Evolutionary conservation across 768 basidiomycete genomes (phyloP), one percentile per base, ranked within the genome.

Genomic region (Lactifluus pinguis): DNA sequence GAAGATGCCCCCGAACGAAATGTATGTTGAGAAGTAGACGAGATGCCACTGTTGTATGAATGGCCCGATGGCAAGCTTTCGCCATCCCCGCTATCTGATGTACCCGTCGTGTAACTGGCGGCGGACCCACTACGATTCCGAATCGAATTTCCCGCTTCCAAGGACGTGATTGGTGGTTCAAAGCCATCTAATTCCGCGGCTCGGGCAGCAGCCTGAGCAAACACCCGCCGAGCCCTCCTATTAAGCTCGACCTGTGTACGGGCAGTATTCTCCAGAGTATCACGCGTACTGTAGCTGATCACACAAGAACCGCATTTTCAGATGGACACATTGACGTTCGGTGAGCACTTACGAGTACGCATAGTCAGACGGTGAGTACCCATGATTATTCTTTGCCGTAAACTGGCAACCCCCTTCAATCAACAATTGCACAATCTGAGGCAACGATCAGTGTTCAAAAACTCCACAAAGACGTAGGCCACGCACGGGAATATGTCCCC

Each of bases 321-420:
- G 65, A 47, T 54, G 19, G 58, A 55, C 14, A 17, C 57, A 17
- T 17, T 36, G 21, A 45, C 42, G 56, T 19, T 13, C 42, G 14
- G 29, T 57, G 45, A 57, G 49, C 39, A 79, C 86, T 61, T 69
- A 89, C 83, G 89, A 90, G 71, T 91, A 97, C 15, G 94, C 92
- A 72, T 95, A 97, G 74, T 98, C 95, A 0, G 86, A 85, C 10
- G 95, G 87, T 10, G 89, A 91, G 71, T 93, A 97, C 0, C 93
- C 93, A 63, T 91, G 84, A 61, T 93, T 92, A 70, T 98, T 98
- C 64, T 87, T 82, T 21, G 85, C 86, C 30, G 82, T 76, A 70
- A 84, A 91, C 68, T 87, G 86, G 68, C 92, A 95, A 0, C 95
- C 93, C 61, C 89, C 79, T 71, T 94, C 91, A 61, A 98, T 89